Evolutionary conservation across 2,329 filamentous ascomycete species (phyloP), one percentile per base, ranked within the genome.

Genomic region (Aspergillus hiratsukae): DNA sequence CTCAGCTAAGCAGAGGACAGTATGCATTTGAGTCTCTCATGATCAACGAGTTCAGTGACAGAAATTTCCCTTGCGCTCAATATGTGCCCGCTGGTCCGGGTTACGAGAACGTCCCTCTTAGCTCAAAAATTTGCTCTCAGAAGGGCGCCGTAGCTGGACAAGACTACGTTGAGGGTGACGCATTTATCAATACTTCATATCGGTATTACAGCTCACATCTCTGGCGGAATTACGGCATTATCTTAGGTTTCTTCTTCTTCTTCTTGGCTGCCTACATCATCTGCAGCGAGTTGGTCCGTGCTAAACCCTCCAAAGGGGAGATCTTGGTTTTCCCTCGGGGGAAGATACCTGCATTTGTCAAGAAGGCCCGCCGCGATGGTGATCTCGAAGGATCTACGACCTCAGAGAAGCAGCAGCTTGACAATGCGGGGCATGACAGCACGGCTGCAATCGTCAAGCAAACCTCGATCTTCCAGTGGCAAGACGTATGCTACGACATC

Each of bases 21-120:
- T 95, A 95, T 61, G 85, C 87, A 0, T 96, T 95, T 66, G 90
- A 96, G 69, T 79, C 87, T 0, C 79, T 96, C 14, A 88, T 94
- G 81, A 83, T 90, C 64, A 96, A 96, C 72, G 91, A 96, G 70
- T 96, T 95, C 63, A 73, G 84, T 63, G 75, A 76, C 54, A 82
- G 87, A 6, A 60, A 84, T 0, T 93, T 87, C 66, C 50, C 57
- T 2, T 85, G 82, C 63, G 67, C 71, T 1, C 57, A 63, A 0
- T 80, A 76, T 54, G 67, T 83, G 14, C 80, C 82, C 1, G 56
- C 49, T 4, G 76, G 76, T 2, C 63, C 68, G 1, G 67, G 65
- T 0, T 83, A 83, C 58, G 69, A 70, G 0, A 66, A 69, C 54
- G 60, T 73, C 0, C 64, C 69, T 11, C 56, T 64, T 4, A 61